Percentiles rank a stretch among this genome's conserved stretches.
These are phyloP conservation scores for Talaromyces borbonicus DNA, from an alignment of 495 filamentous ascomycete genomes.

Conservation along the genomic window DNA sequence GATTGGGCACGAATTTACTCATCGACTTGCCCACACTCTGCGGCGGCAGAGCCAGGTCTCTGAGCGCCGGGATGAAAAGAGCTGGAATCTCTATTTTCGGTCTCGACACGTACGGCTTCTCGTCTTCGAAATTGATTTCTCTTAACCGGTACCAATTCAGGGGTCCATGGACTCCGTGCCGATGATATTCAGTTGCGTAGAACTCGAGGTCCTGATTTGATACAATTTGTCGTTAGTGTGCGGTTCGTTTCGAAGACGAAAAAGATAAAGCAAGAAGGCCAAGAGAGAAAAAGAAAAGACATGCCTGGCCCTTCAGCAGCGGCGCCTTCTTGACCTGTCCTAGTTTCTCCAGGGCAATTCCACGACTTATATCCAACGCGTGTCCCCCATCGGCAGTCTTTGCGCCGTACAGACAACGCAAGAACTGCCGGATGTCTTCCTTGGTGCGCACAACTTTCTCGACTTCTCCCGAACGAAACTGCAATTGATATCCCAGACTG, in stretches of 20 bases:
- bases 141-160: slow-evolving; percentile 75
- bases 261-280: not conserved
- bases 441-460: slow-evolving; percentile 47
- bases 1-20: slow-evolving; percentile 49
- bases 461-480: slow-evolving; percentile 56
- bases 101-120: slow-evolving; percentile 39
- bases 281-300: slow-evolving; percentile 9
- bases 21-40: slow-evolving; percentile 51
- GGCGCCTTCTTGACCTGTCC: slow-evolving; percentile 33
- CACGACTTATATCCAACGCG: slow-evolving; percentile 44
- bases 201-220: slow-evolving; percentile 53
- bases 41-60: slow-evolving; percentile 58
- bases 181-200: slow-evolving; percentile 59
- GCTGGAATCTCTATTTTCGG: slow-evolving; percentile 52
- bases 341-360: slow-evolving; percentile 48
- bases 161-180: slow-evolving; percentile 66
- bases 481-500: slow-evolving; percentile 77
- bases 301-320: slow-evolving; percentile 50
- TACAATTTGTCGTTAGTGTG: too few species aligned
- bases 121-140: slow-evolving; percentile 66
- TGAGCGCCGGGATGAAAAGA: slow-evolving; percentile 63
- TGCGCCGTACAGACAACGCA: slow-evolving; percentile 62
- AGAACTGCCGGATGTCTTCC: slow-evolving; percentile 52
- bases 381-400: slow-evolving; percentile 40
- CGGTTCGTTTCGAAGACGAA: too few species aligned